Conservation (phyloP, 495 filamentous ascomycete genomes). For the Podospora comata region DNA sequence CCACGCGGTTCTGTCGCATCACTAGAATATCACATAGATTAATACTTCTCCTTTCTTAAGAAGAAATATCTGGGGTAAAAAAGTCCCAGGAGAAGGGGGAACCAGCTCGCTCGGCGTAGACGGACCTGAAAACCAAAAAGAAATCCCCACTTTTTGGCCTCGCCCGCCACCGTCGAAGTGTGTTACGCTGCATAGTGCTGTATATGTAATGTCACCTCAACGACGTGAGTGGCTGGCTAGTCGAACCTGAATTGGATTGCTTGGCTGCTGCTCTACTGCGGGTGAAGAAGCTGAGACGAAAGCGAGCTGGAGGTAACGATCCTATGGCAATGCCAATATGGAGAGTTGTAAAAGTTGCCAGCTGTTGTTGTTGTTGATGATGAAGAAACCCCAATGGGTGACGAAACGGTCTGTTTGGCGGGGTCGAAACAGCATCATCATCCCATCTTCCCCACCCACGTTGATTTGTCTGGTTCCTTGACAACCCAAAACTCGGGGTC, state of each 20-base stretch:
- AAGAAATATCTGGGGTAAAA: neutral
- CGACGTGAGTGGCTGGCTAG: conserved; percentile 11
- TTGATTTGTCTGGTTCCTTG: neutral
- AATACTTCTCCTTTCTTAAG: neutral
- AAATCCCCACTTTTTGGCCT: neutral
- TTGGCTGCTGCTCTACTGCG: neutral
- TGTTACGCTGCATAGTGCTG: conserved; percentile 1
- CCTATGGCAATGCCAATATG: neutral
- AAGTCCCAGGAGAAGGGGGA: neutral
- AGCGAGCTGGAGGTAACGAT: conserved; percentile 1
- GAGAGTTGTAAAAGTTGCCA: neutral
- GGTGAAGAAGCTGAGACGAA: neutral
- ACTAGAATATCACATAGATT: neutral
- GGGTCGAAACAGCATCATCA: neutral
- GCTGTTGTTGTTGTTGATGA: neutral
- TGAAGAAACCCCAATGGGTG: no score
- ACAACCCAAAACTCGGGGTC: neutral
- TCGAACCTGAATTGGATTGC: neutral
- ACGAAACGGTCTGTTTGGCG: no score
- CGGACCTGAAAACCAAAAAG: conserved; percentile 1
- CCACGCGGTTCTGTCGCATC: conserved; percentile 5
- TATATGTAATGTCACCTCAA: conserved; percentile 9
- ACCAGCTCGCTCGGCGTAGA: neutral
- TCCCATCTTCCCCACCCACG: neutral
- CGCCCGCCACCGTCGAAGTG: neutral